These are phyloP conservation scores for Diaporthe velutina DNA, from an alignment of 2,329 filamentous ascomycete genomes.

Conservation along the genomic window DNA sequence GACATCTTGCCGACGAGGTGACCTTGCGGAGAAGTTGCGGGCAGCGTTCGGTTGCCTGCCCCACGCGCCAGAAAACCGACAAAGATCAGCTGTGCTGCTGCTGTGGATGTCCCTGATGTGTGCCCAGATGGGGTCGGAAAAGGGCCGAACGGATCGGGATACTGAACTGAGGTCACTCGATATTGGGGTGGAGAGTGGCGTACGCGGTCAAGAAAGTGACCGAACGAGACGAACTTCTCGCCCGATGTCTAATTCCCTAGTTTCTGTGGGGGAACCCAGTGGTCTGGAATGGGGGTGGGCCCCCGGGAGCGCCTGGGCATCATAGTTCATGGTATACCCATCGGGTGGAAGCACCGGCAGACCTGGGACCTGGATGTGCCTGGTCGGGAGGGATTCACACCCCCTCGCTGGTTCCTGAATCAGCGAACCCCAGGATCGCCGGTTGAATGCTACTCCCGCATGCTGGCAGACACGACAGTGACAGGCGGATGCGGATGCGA, in stretches of 20 bases:
- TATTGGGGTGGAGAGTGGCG: constrained; percentile 22
- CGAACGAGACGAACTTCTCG: constrained; percentile 17
- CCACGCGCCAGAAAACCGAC: constrained; percentile 16
- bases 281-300: constrained; percentile 15
- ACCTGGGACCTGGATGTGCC: constrained; percentile 4
- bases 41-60: background rate
- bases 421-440: constrained; percentile 11
- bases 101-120: constrained; percentile 10
- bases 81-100: constrained; percentile 26
- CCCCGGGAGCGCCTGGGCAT: background rate
- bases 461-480: background rate
- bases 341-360: constrained; percentile 20
- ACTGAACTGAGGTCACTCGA: constrained; percentile 25
- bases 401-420: constrained; percentile 21
- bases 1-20: background rate
- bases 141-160: constrained; percentile 14
- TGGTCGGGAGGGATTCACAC: background rate
- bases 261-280: constrained; percentile 28
- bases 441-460: background rate
- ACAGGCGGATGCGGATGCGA: background rate
- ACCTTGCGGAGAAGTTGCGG: background rate
- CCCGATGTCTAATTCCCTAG: constrained; percentile 27
- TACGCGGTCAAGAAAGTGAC: constrained; percentile 17
- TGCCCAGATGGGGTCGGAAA: constrained; percentile 23
- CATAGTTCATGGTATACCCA: background rate